Base-by-base conservation (phyloP, 1,139 yeast species). In the Candida labiduridarum region DNA sequence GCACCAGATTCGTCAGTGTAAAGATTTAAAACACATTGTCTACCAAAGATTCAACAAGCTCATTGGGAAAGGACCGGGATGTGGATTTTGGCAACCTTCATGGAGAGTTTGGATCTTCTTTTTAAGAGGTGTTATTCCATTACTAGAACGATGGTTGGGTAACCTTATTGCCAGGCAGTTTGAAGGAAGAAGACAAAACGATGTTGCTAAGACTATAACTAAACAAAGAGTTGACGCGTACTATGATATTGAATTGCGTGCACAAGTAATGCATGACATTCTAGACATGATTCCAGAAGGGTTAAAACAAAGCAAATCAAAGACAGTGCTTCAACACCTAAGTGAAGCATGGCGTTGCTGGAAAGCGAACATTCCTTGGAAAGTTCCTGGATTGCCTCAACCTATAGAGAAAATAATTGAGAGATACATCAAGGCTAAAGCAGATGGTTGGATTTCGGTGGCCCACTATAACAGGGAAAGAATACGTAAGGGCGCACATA, bases 261-360 rank as follows among this genome's bases (percentile, higher is more conserved):
- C 97, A 0, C 89, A 96, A 46, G 98, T 94, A 0, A 84, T 95
- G 87, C 94, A 91, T 62, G 99, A 95, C 64, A 92, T 95, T 45
- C 72, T 94, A 52, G 99, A 94, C 63, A 91, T 91, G 96, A 91
- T 95, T 48, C 99, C 99, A 0, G 97, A 90, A 57, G 97, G 96
- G 1, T 80, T 95, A 56, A 88, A 89, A 59, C 96, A 90, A 61
- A 88, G 82, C 58, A 92, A 91, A 63, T 84, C 97, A 1, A 87
- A 89, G 61, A 86, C 96, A 0, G 88, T 95, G 49, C 71, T 95
- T 46, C 98, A 94, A 61, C 99, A 95, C 68, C 74, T 95, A 49
- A 88, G 96, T 63, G 99, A 95, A 66, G 99, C 99, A 0, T 95
- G 99, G 99, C 77, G 99, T 65, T 94, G 99, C 65, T 95, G 99